These are phyloP conservation scores for Aspergillus bombycis DNA, from an alignment of 2,329 filamentous ascomycete genomes.

Conservation along the genomic window DNA sequence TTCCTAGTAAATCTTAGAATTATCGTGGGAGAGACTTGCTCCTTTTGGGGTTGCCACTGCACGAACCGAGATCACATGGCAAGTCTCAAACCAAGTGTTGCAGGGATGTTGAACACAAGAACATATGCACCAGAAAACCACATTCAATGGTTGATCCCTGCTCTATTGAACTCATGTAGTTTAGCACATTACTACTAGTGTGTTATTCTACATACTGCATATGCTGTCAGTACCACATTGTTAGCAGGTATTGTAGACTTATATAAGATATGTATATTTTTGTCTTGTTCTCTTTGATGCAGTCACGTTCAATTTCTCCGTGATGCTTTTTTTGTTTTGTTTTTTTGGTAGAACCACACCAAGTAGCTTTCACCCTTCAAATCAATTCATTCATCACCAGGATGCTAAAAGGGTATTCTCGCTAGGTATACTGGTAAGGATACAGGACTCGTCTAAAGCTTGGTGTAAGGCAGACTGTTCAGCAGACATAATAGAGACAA, in stretches of 20 bases:
- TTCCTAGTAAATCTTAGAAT: neutral
- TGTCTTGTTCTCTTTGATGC: neutral
- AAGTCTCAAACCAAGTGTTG: neutral
- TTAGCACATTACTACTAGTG: neutral
- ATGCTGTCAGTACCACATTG: neutral
- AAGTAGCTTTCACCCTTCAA: constrained; percentile 1
- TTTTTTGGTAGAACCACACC: neutral
- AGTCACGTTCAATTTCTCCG: neutral
- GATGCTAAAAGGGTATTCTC: constrained; percentile 24
- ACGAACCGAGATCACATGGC: neutral
- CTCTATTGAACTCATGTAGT: neutral
- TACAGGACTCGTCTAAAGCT: constrained; percentile 16
- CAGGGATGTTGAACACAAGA: neutral
- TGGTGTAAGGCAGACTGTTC: constrained; percentile 5
- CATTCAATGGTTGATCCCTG: neutral
- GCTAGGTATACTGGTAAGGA: constrained; percentile 17
- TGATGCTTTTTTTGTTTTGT: neutral
- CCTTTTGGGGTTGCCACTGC: neutral
- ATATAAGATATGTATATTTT: no score
- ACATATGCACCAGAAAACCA: neutral
- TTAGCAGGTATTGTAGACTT: neutral
- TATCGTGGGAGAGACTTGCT: neutral
- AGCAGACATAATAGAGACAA: constrained; percentile 10
- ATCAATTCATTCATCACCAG: constrained; percentile 23
- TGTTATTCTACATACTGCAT: neutral